Percentiles rank a stretch among this genome's conserved stretches.
phyloP scores from a whole-genome alignment of 2,329 filamentous ascomycete genomes.

The Colletotrichum echinochloae region DNA sequence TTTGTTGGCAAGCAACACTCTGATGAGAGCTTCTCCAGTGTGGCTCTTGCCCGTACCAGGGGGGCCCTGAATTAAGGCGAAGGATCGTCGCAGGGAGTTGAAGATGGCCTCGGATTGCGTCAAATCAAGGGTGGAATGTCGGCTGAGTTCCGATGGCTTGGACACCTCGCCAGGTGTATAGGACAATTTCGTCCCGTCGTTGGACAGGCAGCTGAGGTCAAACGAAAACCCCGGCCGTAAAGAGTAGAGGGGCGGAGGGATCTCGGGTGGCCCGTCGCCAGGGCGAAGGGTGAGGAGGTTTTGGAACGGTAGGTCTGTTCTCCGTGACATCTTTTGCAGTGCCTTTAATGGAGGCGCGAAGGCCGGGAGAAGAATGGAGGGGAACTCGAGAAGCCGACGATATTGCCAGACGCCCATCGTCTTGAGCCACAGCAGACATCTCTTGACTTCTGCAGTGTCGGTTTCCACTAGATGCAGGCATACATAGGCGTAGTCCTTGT shows the following conservation, averaged over 20 bases:
- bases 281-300: slow-evolving; percentile 56
- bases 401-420: slow-evolving; percentile 31
- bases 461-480: slow-evolving; percentile 48
- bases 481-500: slow-evolving; percentile 48
- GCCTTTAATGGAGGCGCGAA: slow-evolving; percentile 68
- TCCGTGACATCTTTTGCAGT: slow-evolving; percentile 64
- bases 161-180: slow-evolving; percentile 41
- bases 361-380: slow-evolving; percentile 67
- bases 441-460: slow-evolving; percentile 39
- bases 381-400: slow-evolving; percentile 68
- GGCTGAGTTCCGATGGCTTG: slow-evolving; percentile 44
- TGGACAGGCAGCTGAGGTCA: slow-evolving; percentile 52
- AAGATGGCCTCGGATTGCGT: slow-evolving; percentile 65
- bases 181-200: slow-evolving; percentile 42
- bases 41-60: slow-evolving; percentile 78
- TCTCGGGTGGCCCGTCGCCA: slow-evolving; percentile 36
- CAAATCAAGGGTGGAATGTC: slow-evolving; percentile 62
- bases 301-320: slow-evolving; percentile 60
- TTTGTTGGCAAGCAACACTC: slow-evolving; percentile 62
- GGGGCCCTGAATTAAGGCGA: slow-evolving; percentile 76
- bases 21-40: slow-evolving; percentile 69
- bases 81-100: slow-evolving; percentile 61
- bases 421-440: slow-evolving; percentile 49
- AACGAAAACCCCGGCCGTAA: slow-evolving; percentile 62
- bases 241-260: slow-evolving; percentile 63